phyloP scores from a whole-genome alignment of 306 rosid species.

The Lathyrus sativus region DNA sequence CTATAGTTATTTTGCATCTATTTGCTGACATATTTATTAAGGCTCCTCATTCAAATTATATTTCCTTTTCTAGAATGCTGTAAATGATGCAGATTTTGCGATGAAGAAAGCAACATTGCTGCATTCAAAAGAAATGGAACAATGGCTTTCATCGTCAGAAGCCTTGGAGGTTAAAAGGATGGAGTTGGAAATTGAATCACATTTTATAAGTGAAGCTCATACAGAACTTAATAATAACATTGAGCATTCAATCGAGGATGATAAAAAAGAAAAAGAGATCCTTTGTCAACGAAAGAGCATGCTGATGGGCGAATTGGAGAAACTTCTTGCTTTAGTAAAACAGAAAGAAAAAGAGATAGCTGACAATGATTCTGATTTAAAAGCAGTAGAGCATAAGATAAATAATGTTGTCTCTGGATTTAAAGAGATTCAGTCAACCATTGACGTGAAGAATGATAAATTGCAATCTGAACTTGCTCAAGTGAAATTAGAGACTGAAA shows the following conservation, averaged over 20 bases:
- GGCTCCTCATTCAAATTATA: conserved; percentile 25
- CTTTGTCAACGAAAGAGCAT: conserved; percentile 57
- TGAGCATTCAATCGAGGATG: conserved; percentile 64
- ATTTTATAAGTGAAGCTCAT: conserved; percentile 56
- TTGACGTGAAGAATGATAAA: conserved; percentile 55
- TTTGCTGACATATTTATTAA: conserved; percentile 25
- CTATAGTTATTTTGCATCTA: neutral
- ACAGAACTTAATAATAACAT: conserved; percentile 53
- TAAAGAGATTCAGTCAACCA: conserved; percentile 56
- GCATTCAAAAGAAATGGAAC: conserved; percentile 53
- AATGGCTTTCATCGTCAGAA: conserved; percentile 67
- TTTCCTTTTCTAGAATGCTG: conserved; percentile 59
- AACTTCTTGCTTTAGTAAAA: conserved; percentile 66
- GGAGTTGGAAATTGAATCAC: conserved; percentile 80
- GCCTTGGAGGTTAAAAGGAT: conserved; percentile 70
- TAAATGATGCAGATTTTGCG: conserved; percentile 52
- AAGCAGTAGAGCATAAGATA: conserved; percentile 66
- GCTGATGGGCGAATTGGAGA: conserved; percentile 57
- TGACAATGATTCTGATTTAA: conserved; percentile 55
- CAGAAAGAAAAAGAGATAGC: conserved; percentile 75
- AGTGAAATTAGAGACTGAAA: conserved; percentile 52
- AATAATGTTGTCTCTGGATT: conserved; percentile 58
- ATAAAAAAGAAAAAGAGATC: conserved; percentile 59
- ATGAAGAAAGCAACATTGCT: conserved; percentile 51
- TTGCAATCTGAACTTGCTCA: conserved; percentile 61